These are phyloP conservation scores for Chrysanthemum seticuspe DNA, from an alignment of 129 eudicot genomes.

Conservation along the genomic window DNA sequence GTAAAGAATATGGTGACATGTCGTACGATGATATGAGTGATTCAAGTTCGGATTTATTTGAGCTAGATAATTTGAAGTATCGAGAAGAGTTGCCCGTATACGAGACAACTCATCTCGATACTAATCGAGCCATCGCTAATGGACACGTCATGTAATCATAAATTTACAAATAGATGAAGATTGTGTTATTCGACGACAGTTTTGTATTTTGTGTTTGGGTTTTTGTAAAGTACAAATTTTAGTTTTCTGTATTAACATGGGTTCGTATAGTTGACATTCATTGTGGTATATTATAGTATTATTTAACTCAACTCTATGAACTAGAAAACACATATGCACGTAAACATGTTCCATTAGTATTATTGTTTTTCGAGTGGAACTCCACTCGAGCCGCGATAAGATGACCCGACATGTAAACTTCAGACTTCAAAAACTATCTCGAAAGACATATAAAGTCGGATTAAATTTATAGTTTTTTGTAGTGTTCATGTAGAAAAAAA, in stretches of 20 bases:
- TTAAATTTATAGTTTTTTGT: no score
- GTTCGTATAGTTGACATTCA: not conserved
- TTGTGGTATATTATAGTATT: no score
- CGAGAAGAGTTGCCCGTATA: slow-evolving; percentile 80
- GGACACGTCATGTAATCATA: slow-evolving; percentile 39
- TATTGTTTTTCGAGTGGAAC: no score
- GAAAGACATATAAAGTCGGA: no score
- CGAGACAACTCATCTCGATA: slow-evolving; percentile 66
- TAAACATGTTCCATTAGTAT: no score
- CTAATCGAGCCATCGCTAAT: slow-evolving; percentile 64
- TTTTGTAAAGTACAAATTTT: not conserved
- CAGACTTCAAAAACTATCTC: no score
- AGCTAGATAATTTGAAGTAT: slow-evolving; percentile 67
- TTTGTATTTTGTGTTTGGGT: not conserved
- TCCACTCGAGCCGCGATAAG: no score
- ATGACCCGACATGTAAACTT: no score
- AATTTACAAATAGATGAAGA: not conserved
- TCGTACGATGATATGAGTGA: slow-evolving; percentile 58
- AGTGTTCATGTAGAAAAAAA: not conserved
- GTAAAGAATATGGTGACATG: slow-evolving; percentile 22
- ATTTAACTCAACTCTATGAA: no score
- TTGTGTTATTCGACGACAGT: not conserved
- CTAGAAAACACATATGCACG: no score
- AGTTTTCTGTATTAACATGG: not conserved
- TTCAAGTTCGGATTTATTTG: slow-evolving; percentile 82